Evolutionary conservation across 208 protist species (phyloP).

Genomic region (Leishmania gerbilli): DNA sequence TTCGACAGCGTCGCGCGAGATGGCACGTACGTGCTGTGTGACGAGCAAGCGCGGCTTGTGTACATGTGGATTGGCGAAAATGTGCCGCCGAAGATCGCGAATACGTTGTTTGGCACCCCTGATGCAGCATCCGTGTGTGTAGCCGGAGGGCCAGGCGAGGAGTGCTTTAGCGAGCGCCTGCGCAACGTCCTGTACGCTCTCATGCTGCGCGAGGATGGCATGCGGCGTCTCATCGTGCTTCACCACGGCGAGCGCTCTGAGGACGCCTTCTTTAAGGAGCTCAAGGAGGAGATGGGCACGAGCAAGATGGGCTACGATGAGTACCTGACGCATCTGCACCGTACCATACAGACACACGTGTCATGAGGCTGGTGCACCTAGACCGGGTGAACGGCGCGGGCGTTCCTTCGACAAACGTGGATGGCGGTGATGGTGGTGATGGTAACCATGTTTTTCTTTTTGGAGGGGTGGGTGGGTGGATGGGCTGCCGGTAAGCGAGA

Average conservation of each 20-base stretch:
- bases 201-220: conserved; percentile 70
- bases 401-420: background rate
- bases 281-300: conserved; percentile 71
- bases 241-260: conserved; percentile 77
- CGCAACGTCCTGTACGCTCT: conserved; percentile 72
- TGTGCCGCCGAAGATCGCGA: conserved; percentile 50
- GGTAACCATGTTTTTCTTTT: background rate
- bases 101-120: conserved; percentile 58
- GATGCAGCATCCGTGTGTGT: conserved; percentile 58
- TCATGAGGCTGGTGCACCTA: conserved; percentile 16
- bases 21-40: conserved; percentile 86
- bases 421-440: background rate
- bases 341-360: conserved; percentile 50
- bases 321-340: conserved; percentile 69
- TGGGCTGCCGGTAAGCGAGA: background rate
- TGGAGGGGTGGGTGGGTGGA: background rate
- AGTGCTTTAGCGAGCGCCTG: conserved; percentile 71
- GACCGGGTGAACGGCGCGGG: background rate
- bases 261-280: conserved; percentile 79
- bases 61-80: conserved; percentile 86
- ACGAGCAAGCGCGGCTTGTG: conserved; percentile 77
- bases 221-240: conserved; percentile 79
- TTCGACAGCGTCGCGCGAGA: conserved; percentile 68
- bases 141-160: conserved; percentile 45
- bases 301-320: conserved; percentile 65